Percentiles rank a stretch among this genome's conserved stretches.
Evolutionary conservation across 345 rosid genomes (phyloP).

Genomic region (Melaleuca quinquenervia): DNA sequence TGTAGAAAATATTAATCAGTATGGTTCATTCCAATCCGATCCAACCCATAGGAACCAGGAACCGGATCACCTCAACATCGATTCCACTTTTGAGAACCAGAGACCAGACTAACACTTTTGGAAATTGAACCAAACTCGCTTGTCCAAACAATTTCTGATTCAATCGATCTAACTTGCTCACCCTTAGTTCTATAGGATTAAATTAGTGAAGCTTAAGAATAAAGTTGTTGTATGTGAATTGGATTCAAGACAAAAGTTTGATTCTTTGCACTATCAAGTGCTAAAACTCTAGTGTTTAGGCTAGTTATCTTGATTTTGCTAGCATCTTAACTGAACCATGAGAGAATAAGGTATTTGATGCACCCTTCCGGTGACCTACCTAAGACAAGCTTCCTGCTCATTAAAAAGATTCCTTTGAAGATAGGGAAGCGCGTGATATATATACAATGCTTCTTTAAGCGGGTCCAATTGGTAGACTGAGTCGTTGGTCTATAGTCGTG

Average conservation of each 20-base stretch:
- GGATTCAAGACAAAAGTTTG: neutral
- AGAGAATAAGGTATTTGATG: neutral
- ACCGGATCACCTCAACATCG: too few species aligned
- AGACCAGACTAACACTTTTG: too few species aligned
- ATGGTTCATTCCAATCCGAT: too few species aligned
- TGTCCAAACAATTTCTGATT: too few species aligned
- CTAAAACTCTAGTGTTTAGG: neutral
- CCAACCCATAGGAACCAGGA: too few species aligned
- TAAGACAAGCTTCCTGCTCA: too few species aligned
- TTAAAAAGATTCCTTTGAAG: too few species aligned
- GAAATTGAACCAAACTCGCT: too few species aligned
- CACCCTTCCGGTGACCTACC: neutral
- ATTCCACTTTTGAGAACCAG: too few species aligned
- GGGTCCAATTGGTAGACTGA: neutral
- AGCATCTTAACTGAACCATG: neutral
- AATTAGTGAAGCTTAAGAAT: neutral
- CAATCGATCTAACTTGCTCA: too few species aligned
- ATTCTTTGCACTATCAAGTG: neutral
- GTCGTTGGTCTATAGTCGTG: neutral
- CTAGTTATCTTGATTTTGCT: neutral
- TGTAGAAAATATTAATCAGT: too few species aligned
- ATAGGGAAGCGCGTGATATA: neutral
- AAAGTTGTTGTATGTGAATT: neutral
- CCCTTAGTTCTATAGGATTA: too few species aligned
- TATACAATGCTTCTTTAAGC: neutral